These are phyloP conservation scores for Nectriaceae sp. DNA, from an alignment of 2,329 filamentous ascomycete species.

Conservation along the genomic window DNA sequence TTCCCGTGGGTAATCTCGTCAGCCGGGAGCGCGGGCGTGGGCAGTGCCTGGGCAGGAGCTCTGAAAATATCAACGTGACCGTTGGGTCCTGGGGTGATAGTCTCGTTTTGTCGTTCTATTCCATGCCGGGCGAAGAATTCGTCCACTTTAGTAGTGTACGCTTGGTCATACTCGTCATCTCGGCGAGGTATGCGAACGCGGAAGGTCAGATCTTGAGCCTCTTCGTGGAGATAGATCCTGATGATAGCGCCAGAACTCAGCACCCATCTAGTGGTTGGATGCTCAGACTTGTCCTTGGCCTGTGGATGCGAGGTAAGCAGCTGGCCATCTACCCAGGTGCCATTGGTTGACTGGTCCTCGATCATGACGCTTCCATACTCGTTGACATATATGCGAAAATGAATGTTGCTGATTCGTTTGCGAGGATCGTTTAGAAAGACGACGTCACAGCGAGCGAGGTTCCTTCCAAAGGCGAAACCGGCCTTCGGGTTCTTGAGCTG, in stretches of 20 bases:
- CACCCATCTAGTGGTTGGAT: slow-evolving; percentile 53
- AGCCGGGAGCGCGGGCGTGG: neutral
- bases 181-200: slow-evolving; percentile 81
- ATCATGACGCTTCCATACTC: slow-evolving; percentile 86
- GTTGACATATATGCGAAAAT: slow-evolving; percentile 93
- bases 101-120: slow-evolving; percentile 40
- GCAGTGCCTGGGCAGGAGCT: slow-evolving; percentile 10
- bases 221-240: slow-evolving; percentile 61
- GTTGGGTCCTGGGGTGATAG: slow-evolving; percentile 48
- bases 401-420: slow-evolving; percentile 85
- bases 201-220: slow-evolving; percentile 68
- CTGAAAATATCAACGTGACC: slow-evolving; percentile 47
- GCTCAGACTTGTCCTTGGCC: slow-evolving; percentile 35
- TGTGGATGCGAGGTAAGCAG: slow-evolving; percentile 55
- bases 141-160: slow-evolving; percentile 70
- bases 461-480: slow-evolving; percentile 88
- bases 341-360: slow-evolving; percentile 94
- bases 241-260: slow-evolving; percentile 74
- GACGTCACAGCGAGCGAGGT: slow-evolving; percentile 70
- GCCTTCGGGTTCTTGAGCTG: slow-evolving; percentile 64
- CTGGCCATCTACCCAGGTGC: slow-evolving; percentile 79
- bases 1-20: slow-evolving; percentile 17
- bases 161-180: slow-evolving; percentile 63
- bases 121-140: slow-evolving; percentile 57
- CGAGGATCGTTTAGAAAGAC: slow-evolving; percentile 65